Conservation (phyloP, 352 stramenopile genomes). For the Globisporangium sylvaticum region DNA sequence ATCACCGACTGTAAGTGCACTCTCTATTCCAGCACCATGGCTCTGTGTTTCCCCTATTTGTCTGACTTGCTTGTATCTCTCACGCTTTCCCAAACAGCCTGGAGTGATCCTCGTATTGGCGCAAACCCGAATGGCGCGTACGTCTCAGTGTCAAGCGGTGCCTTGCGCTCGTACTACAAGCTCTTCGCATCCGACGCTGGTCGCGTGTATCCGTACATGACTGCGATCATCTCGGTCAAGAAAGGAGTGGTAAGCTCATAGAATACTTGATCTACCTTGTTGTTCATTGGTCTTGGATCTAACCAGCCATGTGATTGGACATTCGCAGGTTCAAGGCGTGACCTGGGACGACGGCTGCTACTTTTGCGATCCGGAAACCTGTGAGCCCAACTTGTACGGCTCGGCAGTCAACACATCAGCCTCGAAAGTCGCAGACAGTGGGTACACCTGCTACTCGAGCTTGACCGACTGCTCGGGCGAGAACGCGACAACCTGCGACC, state of each 20-base stretch:
- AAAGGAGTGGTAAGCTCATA: conserved; percentile 37
- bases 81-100: conserved; percentile 31
- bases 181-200: conserved; percentile 47
- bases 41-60: background rate
- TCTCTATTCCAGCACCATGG: background rate
- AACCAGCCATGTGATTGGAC: background rate
- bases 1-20: conserved; percentile 60
- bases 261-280: background rate
- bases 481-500: conserved; percentile 50
- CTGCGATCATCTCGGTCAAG: conserved; percentile 77
- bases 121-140: conserved; percentile 42
- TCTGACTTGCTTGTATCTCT: conserved; percentile 1
- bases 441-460: conserved; percentile 63
- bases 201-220: conserved; percentile 68
- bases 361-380: conserved; percentile 56
- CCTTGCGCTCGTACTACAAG: conserved; percentile 69
- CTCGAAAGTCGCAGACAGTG: conserved; percentile 40
- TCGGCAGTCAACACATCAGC: conserved; percentile 42
- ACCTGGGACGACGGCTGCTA: conserved; percentile 83
- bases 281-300: background rate
- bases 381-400: conserved; percentile 65
- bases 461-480: conserved; percentile 29
- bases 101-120: conserved; percentile 63
- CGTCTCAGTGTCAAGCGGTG: conserved; percentile 65
- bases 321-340: conserved; percentile 56